These are phyloP conservation scores for Suillus clintonianus DNA, from an alignment of 768 basidiomycete species.

Conservation along the genomic window DNA sequence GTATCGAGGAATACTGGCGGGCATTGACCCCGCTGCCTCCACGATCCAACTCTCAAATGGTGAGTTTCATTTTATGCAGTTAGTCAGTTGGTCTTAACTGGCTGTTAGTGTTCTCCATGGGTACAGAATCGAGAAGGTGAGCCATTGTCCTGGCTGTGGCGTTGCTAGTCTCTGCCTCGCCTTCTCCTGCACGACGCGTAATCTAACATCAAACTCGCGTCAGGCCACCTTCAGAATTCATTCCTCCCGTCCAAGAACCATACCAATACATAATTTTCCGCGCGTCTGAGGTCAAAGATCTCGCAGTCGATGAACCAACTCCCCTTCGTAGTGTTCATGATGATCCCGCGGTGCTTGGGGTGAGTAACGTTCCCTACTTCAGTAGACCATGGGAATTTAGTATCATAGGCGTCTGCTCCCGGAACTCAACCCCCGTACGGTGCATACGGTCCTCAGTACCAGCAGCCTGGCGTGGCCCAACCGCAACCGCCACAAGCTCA, in stretches of 20 bases:
- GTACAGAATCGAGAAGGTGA: slow-evolving; percentile 82
- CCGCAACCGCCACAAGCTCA: slow-evolving; percentile 29
- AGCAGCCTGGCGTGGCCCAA: slow-evolving; percentile 31
- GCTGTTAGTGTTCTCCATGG: slow-evolving; percentile 75
- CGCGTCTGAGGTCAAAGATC: slow-evolving; percentile 86
- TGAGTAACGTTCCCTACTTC: slow-evolving; percentile 42
- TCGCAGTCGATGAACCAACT: slow-evolving; percentile 75
- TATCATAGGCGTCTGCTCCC: slow-evolving; percentile 50
- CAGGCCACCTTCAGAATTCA: slow-evolving; percentile 76
- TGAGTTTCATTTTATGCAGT: slow-evolving; percentile 28
- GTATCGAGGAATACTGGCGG: slow-evolving; percentile 84
- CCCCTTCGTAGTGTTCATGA: slow-evolving; percentile 69
- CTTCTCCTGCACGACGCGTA: slow-evolving; percentile 3
- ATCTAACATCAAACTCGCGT: slow-evolving; percentile 25
- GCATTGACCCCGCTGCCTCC: slow-evolving; percentile 81
- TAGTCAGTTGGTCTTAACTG: not conserved
- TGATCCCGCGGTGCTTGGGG: slow-evolving; percentile 83
- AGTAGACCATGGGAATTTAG: not conserved
- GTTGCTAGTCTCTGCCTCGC: not conserved
- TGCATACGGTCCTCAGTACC: slow-evolving; percentile 32
- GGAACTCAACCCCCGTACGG: slow-evolving; percentile 32
- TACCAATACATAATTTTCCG: slow-evolving; percentile 92
- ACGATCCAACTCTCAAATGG: slow-evolving; percentile 90
- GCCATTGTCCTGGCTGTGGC: slow-evolving; percentile 23
- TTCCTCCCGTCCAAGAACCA: slow-evolving; percentile 80